Percentiles rank a stretch among this genome's conserved stretches.
These are phyloP conservation scores for Arxiozyma slooffiae DNA, from an alignment of 1,139 yeast genomes.

Conservation along the genomic window DNA sequence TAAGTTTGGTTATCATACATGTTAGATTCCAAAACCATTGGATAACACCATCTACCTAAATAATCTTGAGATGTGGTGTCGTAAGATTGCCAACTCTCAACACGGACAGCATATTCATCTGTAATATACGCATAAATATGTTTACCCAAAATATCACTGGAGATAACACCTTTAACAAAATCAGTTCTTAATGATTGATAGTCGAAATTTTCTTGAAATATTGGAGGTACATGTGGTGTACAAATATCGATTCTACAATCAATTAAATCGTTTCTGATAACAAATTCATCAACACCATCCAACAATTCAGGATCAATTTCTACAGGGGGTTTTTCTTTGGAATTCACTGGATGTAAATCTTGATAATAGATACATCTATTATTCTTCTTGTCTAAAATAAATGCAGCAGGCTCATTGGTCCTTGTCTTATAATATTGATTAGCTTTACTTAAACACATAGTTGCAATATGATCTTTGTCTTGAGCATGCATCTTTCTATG, in stretches of 20 bases:
- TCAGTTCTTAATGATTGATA: conserved; percentile 79
- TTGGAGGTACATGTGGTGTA: conserved; percentile 87
- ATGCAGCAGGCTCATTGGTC: conserved; percentile 74
- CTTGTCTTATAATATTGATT: conserved; percentile 79
- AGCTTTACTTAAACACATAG: conserved; percentile 86
- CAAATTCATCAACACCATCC: conserved; percentile 68
- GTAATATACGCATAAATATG: conserved; percentile 80
- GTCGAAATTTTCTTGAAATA: conserved; percentile 92
- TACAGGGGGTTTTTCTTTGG: conserved; percentile 41
- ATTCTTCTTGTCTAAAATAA: conserved; percentile 64
- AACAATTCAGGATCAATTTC: conserved; percentile 77
- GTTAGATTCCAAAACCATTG: conserved; percentile 81
- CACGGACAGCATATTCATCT: conserved; percentile 83
- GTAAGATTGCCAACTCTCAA: conserved; percentile 86
- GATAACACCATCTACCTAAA: conserved; percentile 85
- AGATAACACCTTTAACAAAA: conserved; percentile 81
- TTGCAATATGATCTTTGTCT: conserved; percentile 85
- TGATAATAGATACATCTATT: conserved; percentile 78
- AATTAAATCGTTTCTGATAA: conserved; percentile 79
- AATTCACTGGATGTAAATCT: conserved; percentile 55
- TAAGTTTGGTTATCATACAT: conserved; percentile 61
- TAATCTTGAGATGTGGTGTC: conserved; percentile 88
- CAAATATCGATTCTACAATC: conserved; percentile 96
- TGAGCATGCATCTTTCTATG: conserved; percentile 60
- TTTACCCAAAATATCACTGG: conserved; percentile 83